Evolutionary conservation across 192 early-diverging fungal genomes (phyloP), one percentile per base, ranked within the genome.

Genomic region (Backusella mclennaniae): DNA sequence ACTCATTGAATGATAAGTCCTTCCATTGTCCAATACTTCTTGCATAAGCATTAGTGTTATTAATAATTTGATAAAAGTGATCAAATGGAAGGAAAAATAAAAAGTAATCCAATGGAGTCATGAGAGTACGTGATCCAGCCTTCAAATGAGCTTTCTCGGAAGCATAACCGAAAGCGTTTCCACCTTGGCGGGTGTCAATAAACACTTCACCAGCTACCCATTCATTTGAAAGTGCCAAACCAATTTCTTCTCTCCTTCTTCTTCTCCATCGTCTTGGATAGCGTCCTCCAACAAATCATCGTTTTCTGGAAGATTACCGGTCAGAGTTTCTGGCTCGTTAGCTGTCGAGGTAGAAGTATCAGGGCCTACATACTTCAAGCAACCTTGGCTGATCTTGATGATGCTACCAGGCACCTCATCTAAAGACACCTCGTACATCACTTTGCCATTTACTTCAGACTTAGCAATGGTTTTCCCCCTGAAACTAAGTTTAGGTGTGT

Each of bases 31-130:
- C 21, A n/a, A n/a, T 11, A 39, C 23, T 44, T 26, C 35, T 19
- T 39, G 69, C 69, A 70, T 70, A 5, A 29, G 38, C 36, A 70
- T 70, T 70, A 0, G 38, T 70, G 19, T 41, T 70, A 3, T 17
- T 11, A 0, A 70, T 41, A 12, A 70, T 70, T 0, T 4, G 17
- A 39, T 44, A 6, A 2, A 70, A 26, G 17, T 70, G 39, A 23
- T 70, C 35, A 17, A 39, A 4, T 0, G 39, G 69, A 19, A 70
- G 23, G 35, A 70, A 70, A 33, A 70, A 70, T n/a, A 70, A n/a
- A 4, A 70, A 70, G 15, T 70, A 70, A 70, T 42, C 68, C n/a
- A 41, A 17, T 17, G 68, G 68, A 66, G 63, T 44, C 42, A 15
- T 44, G 3, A 44, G 11, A 15, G 12, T 0, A 44, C 42, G 1